These are phyloP conservation scores for Beauveria asiatica DNA, from an alignment of 2,329 filamentous ascomycete species.

Conservation along the genomic window DNA sequence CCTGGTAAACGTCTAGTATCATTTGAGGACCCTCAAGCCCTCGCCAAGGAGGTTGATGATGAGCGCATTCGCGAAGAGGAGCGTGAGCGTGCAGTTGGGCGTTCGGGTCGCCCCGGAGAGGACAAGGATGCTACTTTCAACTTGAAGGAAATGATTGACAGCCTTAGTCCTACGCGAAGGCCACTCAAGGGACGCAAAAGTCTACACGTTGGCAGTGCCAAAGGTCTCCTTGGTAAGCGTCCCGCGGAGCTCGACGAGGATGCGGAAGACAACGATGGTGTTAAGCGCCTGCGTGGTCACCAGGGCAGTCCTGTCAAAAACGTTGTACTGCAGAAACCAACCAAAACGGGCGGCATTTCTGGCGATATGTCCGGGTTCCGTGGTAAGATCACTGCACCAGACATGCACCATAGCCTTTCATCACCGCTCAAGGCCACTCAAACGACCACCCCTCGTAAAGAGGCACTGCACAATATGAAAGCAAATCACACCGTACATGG, in stretches of 20 bases:
- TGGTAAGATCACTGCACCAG: background rate
- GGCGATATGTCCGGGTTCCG: conserved; percentile 40
- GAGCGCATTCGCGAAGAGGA: conserved; percentile 51
- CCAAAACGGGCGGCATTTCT: conserved; percentile 58
- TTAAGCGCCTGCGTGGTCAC: conserved; percentile 63
- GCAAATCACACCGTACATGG: conserved; percentile 38
- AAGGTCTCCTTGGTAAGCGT: conserved; percentile 64
- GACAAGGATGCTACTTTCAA: conserved; percentile 57
- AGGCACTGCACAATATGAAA: conserved; percentile 44
- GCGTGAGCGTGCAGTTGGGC: conserved; percentile 49
- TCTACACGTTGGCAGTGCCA: conserved; percentile 65
- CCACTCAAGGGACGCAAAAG: conserved; percentile 62
- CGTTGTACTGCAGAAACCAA: conserved; percentile 59
- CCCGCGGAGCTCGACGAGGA: conserved; percentile 61
- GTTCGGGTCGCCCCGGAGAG: conserved; percentile 40
- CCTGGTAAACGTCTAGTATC: conserved; percentile 44
- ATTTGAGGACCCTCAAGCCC: conserved; percentile 56
- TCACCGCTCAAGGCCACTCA: conserved; percentile 35
- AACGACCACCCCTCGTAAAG: conserved; percentile 47
- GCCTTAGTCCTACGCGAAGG: conserved; percentile 68
- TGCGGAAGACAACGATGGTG: conserved; percentile 47
- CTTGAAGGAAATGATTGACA: conserved; percentile 69
- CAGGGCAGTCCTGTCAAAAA: conserved; percentile 72
- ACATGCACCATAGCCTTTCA: conserved; percentile 33
- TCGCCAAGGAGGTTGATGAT: conserved; percentile 55